Evolutionary conservation across 2,329 filamentous ascomycete species (phyloP).

Genomic region (Fonsecaea pedrosoi): DNA sequence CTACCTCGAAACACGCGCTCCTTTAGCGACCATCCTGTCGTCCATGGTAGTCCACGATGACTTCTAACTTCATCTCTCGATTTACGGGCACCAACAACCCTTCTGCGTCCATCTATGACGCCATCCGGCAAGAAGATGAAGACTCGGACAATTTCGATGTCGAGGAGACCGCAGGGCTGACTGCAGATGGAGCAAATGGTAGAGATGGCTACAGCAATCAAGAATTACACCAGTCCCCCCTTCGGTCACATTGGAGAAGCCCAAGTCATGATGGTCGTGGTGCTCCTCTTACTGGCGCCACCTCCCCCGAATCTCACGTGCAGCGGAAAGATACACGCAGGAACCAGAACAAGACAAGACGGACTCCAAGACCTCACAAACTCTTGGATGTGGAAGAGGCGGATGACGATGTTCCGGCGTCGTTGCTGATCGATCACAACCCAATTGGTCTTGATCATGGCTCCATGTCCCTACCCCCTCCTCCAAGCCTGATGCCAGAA

Average conservation of each 20-base stretch:
- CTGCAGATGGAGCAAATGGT: conserved; percentile 34
- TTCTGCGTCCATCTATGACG: conserved; percentile 54
- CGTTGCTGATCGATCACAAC: conserved; percentile 64
- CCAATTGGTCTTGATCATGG: conserved; percentile 34
- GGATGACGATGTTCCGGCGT: conserved; percentile 69
- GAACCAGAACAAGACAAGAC: conserved; percentile 22
- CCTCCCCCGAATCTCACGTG: conserved; percentile 1
- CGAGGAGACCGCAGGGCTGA: conserved; percentile 56
- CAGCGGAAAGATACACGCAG: conserved; percentile 32
- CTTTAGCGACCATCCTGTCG: neutral
- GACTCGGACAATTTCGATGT: conserved; percentile 54
- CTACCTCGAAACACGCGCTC: neutral
- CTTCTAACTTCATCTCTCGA: conserved; percentile 61
- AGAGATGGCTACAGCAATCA: conserved; percentile 32
- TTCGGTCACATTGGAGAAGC: conserved; percentile 1
- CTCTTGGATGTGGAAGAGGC: conserved; percentile 56
- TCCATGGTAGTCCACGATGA: conserved; percentile 46
- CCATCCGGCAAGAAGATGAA: conserved; percentile 54
- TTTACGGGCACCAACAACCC: conserved; percentile 53
- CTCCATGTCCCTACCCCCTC: conserved; percentile 36
- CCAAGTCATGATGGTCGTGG: conserved; percentile 10
- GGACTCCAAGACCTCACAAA: conserved; percentile 23
- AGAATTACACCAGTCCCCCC: conserved; percentile 7
- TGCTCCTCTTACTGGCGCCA: neutral
- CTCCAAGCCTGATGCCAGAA: conserved; percentile 32